Base-by-base conservation (phyloP, 2,329 filamentous ascomycete genomes). In the Claviceps fusiformis region DNA sequence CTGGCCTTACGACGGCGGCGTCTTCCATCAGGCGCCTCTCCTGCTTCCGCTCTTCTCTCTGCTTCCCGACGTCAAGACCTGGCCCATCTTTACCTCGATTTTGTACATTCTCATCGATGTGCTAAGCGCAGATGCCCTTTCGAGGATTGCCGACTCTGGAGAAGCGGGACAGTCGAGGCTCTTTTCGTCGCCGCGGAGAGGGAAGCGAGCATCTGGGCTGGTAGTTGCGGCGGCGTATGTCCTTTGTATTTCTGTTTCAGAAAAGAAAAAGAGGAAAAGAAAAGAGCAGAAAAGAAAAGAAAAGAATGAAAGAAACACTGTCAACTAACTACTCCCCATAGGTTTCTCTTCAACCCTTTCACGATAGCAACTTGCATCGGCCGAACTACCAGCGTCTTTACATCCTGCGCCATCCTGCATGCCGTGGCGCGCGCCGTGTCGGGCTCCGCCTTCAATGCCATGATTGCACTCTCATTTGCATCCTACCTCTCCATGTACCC, bases 1-100 rank as follows among this genome's bases (percentile, higher is more conserved):
- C 56, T 96, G 90, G 57, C 93, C 93, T 1, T 98, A 97, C 73
- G 90, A 98, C 69, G 93, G 93, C 60, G 93, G 93, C 63, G 89
- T 85, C 66, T 85, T 80, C 68, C 79, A 83, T 71, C 78, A 95
- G 77, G 89, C 91, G 46, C 93, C 93, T 50, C 77, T 98, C 55
- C 80, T 98, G 45, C 82, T 98, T 57, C 89, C 92, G 49, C 79
- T 97, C 61, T 96, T 97, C 76, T 88, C 89, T 41, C 79, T 96
- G 48, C 79, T 98, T 48, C 92, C 93, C 10, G 80, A 85, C 66
- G 77, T 82, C 51, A 73, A 77, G 58, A 68, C 72, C 53, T 82
- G 82, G 64, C 85, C 89, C 29, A 75, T 91, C 61, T 82, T 87
- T 60, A 92, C 88, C 11, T 82, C 88, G 58, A 64, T 95, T 5